Evolutionary conservation across 2,329 filamentous ascomycete species (phyloP).

Genomic region (Pseudogymnoascus sp.): DNA sequence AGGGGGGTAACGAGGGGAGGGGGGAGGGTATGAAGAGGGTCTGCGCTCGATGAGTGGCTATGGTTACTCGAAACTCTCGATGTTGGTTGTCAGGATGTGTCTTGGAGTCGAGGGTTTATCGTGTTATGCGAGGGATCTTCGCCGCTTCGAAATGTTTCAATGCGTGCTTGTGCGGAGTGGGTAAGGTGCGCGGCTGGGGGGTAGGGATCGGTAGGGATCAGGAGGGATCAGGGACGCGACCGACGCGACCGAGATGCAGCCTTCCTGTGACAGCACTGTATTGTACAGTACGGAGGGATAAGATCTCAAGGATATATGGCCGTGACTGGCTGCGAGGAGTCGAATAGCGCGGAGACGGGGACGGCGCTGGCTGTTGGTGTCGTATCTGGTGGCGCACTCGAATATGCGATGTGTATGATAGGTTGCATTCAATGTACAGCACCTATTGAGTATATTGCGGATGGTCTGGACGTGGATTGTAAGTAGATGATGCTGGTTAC

Average conservation of each 20-base stretch:
- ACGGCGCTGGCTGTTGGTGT: background rate
- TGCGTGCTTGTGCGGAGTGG: background rate
- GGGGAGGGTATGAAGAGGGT: background rate
- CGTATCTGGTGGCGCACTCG: background rate
- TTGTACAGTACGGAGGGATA: background rate
- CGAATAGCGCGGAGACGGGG: background rate
- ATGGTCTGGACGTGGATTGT: background rate
- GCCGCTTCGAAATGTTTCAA: constrained; percentile 2
- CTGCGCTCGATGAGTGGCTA: constrained; percentile 1
- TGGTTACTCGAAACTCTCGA: constrained; percentile 2
- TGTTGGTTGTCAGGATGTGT: background rate
- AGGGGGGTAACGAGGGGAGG: background rate
- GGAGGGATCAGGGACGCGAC: background rate
- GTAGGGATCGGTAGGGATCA: background rate
- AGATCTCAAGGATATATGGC: background rate
- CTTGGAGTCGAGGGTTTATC: background rate
- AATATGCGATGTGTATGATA: background rate
- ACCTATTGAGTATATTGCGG: background rate
- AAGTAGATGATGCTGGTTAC: background rate
- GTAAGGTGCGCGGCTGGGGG: background rate
- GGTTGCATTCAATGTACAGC: background rate
- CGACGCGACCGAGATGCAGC: background rate
- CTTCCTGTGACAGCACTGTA: constrained; percentile 2
- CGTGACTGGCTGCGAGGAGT: background rate
- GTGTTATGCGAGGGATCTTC: constrained; percentile 1